phyloP scores from a whole-genome alignment of 1,139 yeast genomes.

The Geotrichum fermentans region DNA sequence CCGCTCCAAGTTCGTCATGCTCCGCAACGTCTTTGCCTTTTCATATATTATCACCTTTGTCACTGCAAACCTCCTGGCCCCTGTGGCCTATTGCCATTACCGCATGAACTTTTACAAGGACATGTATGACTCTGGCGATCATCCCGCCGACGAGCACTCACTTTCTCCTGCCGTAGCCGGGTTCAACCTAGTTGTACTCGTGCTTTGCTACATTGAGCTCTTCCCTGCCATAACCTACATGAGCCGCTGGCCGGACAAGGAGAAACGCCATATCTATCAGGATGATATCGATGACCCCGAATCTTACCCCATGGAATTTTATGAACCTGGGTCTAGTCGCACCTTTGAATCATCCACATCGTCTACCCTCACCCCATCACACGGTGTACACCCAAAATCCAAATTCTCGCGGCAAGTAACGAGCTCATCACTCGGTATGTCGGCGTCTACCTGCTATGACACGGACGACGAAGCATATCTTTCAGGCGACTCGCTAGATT shows the following conservation, averaged over 20 bases:
- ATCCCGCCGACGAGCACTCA: constrained; percentile 11
- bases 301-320: constrained; percentile 4
- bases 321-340: neutral
- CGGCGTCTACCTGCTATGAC: neutral
- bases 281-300: constrained; percentile 10
- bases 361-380: too few species aligned
- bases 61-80: constrained; percentile 9
- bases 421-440: neutral
- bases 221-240: constrained; percentile 18
- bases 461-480: neutral
- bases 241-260: constrained; percentile 10
- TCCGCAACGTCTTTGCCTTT: constrained; percentile 11
- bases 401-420: neutral
- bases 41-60: constrained; percentile 15
- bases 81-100: constrained; percentile 9
- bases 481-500: constrained; percentile 4
- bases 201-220: constrained; percentile 12
- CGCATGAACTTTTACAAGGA: constrained; percentile 6
- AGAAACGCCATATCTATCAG: neutral
- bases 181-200: constrained; percentile 1
- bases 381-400: too few species aligned
- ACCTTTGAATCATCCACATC: too few species aligned
- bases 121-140: constrained; percentile 7
- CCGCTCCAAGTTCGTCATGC: constrained; percentile 8
- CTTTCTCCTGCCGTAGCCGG: constrained; percentile 2